These are phyloP conservation scores for Pythium volutum DNA, from an alignment of 352 stramenopile species.

Conservation along the genomic window DNA sequence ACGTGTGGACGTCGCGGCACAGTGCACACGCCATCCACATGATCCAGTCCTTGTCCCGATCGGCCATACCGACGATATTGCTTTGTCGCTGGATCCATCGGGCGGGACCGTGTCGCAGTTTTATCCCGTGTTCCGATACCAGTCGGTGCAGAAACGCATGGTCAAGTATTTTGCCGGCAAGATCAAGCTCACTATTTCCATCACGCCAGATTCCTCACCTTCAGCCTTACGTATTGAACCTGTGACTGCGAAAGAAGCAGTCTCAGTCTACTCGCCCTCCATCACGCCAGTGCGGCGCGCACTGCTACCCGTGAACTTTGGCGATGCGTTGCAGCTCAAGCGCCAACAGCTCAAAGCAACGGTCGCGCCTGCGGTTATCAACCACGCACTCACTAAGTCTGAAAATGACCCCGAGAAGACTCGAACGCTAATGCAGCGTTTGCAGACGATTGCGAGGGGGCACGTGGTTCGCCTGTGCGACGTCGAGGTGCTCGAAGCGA, in stretches of 20 bases:
- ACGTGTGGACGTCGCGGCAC: slow-evolving; percentile 4
- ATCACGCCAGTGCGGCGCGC: neutral
- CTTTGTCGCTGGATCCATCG: neutral
- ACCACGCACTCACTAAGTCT: neutral
- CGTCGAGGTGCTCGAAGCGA: neutral
- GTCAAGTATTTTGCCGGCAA: slow-evolving; percentile 25
- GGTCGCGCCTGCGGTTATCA: slow-evolving; percentile 6
- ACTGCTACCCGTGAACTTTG: slow-evolving; percentile 15
- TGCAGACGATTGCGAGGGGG: neutral
- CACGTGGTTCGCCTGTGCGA: neutral
- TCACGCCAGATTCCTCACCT: neutral
- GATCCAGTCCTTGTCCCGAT: neutral
- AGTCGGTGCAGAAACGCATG: neutral
- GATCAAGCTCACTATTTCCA: slow-evolving; percentile 16
- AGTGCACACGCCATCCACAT: slow-evolving; percentile 5
- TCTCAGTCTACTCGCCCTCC: neutral
- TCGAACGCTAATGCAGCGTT: neutral
- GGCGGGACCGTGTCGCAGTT: slow-evolving; percentile 11
- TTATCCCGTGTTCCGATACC: slow-evolving; percentile 14
- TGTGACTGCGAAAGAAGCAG: neutral
- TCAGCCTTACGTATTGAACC: neutral
- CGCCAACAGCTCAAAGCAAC: slow-evolving; percentile 22
- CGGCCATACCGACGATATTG: slow-evolving; percentile 16
- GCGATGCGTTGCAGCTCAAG: slow-evolving; percentile 20
- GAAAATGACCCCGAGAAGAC: slow-evolving; percentile 4